A percentile compares a stretch with the other conserved stretches of the same genome.
Conservation (phyloP, 73 alveolate species). For the Stentor roeselii region DNA sequence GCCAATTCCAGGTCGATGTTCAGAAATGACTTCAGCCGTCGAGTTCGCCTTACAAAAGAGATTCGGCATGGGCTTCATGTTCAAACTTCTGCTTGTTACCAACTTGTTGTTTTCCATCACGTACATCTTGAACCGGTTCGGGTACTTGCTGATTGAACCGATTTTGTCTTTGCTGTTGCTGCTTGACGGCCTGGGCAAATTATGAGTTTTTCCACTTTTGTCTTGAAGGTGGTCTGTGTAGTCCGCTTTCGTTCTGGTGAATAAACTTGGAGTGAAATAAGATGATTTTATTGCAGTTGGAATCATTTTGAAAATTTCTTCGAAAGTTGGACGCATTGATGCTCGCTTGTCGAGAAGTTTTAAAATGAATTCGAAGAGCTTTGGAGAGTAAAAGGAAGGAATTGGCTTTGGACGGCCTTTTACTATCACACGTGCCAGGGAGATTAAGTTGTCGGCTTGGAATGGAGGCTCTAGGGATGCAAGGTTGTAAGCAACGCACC, state of each 20-base stretch:
- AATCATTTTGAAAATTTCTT: not conserved
- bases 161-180: not conserved
- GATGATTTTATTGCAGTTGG: not conserved
- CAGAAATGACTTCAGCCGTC: not conserved
- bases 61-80: conserved; percentile 13
- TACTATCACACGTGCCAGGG: conserved; percentile 85
- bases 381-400: conserved; percentile 42
- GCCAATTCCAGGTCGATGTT: not conserved
- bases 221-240: not conserved
- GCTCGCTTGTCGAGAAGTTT: conserved; percentile 20
- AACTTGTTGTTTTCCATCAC: conserved; percentile 1
- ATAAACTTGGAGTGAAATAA: not conserved
- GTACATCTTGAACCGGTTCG: conserved; percentile 13
- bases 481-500: conserved; percentile 89
- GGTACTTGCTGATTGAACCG: not conserved
- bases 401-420: conserved; percentile 84
- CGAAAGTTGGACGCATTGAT: conserved; percentile 10
- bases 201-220: not conserved
- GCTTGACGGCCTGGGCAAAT: not conserved
- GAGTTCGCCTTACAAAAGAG: not conserved
- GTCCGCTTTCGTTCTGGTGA: not conserved
- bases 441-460: conserved; percentile 89
- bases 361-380: not conserved
- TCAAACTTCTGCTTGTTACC: not conserved
- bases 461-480: conserved; percentile 95